Evolutionary conservation across 805 yeast genomes (phyloP).

Genomic region (Blastobotrys attinorum): DNA sequence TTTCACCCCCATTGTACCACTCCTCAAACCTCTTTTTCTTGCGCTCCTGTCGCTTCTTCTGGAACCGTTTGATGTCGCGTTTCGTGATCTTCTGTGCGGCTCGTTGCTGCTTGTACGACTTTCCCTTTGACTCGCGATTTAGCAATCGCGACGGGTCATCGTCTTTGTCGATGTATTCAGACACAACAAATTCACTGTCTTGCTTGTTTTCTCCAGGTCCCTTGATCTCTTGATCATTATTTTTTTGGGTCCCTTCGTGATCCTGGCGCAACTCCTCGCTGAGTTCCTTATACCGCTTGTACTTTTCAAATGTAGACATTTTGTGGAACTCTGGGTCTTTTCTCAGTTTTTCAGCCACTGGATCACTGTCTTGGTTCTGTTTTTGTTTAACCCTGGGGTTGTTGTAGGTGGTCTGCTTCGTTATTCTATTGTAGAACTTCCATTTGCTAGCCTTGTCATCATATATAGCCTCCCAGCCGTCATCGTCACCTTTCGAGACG

Average conservation of each 20-base stretch:
- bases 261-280: slow-evolving; percentile 2
- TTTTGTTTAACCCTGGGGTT: slow-evolving; percentile 16
- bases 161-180: too few species aligned
- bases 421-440: slow-evolving; percentile 22
- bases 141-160: too few species aligned
- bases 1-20: background rate
- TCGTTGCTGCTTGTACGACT: background rate
- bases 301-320: slow-evolving; percentile 10
- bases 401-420: slow-evolving; percentile 22
- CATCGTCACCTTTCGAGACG: slow-evolving; percentile 8
- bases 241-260: too few species aligned
- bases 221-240: too few species aligned
- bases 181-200: background rate
- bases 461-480: slow-evolving; percentile 24
- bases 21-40: slow-evolving; percentile 15
- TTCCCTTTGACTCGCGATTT: background rate
- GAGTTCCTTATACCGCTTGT: slow-evolving; percentile 8
- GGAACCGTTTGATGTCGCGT: slow-evolving; percentile 18
- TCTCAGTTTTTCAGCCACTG: slow-evolving; percentile 8
- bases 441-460: slow-evolving; percentile 14
- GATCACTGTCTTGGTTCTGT: background rate
- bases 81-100: slow-evolving; percentile 14
- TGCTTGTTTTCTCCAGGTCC: background rate
- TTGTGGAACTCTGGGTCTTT: slow-evolving; percentile 9
- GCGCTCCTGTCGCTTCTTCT: slow-evolving; percentile 15